Evolutionary conservation across 306 rosid genomes (phyloP).

Genomic region (Cucurbita moschata): DNA sequence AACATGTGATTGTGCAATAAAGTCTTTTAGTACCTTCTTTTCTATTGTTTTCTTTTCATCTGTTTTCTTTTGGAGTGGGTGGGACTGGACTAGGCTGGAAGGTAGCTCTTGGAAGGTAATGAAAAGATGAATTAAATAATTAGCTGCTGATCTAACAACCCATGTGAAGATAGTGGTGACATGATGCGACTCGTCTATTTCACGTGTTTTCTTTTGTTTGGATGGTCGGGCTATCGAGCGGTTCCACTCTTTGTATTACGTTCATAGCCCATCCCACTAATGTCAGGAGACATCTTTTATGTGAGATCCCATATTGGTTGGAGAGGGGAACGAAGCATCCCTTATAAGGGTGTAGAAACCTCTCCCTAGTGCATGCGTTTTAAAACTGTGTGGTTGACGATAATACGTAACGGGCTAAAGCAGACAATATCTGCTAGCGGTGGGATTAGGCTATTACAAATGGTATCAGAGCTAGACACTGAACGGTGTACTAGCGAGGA

Average conservation of each 20-base stretch:
- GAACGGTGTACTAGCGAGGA: too few relatives aligned
- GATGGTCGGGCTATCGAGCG: background rate
- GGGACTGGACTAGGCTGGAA: background rate
- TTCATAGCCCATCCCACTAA: too few relatives aligned
- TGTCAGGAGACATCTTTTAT: too few relatives aligned
- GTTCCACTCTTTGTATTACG: background rate
- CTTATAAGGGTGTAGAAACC: too few relatives aligned
- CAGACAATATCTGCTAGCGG: too few relatives aligned
- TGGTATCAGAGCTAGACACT: too few relatives aligned
- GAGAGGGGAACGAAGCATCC: too few relatives aligned
- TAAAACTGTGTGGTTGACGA: too few relatives aligned
- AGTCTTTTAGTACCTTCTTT: background rate
- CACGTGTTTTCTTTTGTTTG: background rate
- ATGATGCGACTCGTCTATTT: background rate
- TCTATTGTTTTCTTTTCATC: background rate
- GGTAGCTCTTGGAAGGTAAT: background rate
- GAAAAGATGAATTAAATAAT: background rate
- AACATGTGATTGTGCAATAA: background rate
- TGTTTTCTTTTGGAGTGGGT: slow-evolving; percentile 4
- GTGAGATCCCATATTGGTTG: too few relatives aligned
- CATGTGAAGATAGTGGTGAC: background rate
- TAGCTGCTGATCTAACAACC: slow-evolving; percentile 2
- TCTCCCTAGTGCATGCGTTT: too few relatives aligned
- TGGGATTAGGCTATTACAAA: too few relatives aligned
- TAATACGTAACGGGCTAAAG: too few relatives aligned